A percentile compares a stretch with the other conserved stretches of the same genome.
Conservation (phyloP, 106 monocot species). For the Dendrobium nobile region DNA sequence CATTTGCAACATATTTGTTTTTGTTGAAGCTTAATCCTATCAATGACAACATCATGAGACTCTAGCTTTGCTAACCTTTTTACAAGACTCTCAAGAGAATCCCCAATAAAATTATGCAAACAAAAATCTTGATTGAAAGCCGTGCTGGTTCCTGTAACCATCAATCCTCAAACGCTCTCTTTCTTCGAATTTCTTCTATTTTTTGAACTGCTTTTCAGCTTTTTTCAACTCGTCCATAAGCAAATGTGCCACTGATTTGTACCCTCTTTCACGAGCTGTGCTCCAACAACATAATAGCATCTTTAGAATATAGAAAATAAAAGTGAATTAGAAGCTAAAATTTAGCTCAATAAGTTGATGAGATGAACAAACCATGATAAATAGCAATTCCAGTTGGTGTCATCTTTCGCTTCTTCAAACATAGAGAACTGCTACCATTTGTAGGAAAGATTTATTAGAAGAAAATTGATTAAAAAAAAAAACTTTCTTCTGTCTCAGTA, state of each 20-base stretch:
- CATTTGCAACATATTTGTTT: no score
- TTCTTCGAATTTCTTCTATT: background rate
- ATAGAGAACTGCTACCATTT: slow-evolving; percentile 34
- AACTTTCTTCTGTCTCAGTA: no score
- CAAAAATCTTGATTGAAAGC: no score
- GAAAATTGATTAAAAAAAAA: background rate
- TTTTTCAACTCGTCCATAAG: slow-evolving; percentile 54
- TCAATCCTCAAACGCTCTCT: background rate
- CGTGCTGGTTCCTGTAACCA: background rate
- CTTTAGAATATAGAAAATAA: background rate
- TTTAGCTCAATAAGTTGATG: background rate
- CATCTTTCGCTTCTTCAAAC: slow-evolving; percentile 59
- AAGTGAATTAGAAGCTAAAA: background rate
- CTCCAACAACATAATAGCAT: background rate
- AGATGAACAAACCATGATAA: slow-evolving; percentile 32
- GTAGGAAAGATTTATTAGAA: background rate
- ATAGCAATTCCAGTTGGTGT: slow-evolving; percentile 57
- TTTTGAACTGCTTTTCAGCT: background rate
- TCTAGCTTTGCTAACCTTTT: no score
- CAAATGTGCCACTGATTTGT: slow-evolving; percentile 52
- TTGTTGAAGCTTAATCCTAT: no score
- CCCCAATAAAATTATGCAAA: no score
- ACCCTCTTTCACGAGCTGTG: slow-evolving; percentile 45
- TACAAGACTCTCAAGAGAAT: no score
- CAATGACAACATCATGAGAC: no score